Conservation (phyloP, 495 filamentous ascomycete genomes). For the Neurospora sp. region DNA sequence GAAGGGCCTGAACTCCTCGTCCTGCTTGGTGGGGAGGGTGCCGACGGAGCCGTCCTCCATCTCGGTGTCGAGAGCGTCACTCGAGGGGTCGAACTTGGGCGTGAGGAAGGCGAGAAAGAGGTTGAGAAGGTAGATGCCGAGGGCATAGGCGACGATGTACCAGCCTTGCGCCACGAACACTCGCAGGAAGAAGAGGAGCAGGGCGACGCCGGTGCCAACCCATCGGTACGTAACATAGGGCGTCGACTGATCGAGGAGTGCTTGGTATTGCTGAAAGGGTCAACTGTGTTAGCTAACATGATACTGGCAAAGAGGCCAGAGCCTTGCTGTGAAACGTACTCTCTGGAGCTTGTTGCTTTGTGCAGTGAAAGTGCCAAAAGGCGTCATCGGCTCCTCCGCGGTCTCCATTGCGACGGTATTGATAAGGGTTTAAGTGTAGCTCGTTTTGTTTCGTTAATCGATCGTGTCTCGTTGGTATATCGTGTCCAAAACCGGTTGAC, state of each 20-base stretch:
- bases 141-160: conserved; percentile 97
- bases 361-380: conserved; percentile 21
- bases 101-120: conserved; percentile 97
- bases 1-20: conserved; percentile 96
- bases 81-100: conserved; percentile 97
- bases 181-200: conserved; percentile 75
- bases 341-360: conserved; percentile 30
- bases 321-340: conserved; percentile 16
- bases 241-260: conserved; percentile 83
- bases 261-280: conserved; percentile 71
- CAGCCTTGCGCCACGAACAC: conserved; percentile 90
- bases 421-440: not conserved
- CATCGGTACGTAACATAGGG: conserved; percentile 84
- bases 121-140: conserved; percentile 98
- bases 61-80: conserved; percentile 80
- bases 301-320: conserved; percentile 2
- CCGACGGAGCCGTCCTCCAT: conserved; percentile 83
- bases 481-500: not conserved
- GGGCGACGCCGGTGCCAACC: conserved; percentile 63
- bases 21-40: conserved; percentile 80
- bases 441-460: not conserved
- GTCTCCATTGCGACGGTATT: conserved; percentile 14
- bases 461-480: not conserved
- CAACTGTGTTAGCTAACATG: not conserved
- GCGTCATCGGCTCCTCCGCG: conserved; percentile 19